A percentile compares a stretch with the other conserved stretches of the same genome.
Evolutionary conservation across 208 protist genomes (phyloP).

Genomic region (Wallacemonas rigidus): DNA sequence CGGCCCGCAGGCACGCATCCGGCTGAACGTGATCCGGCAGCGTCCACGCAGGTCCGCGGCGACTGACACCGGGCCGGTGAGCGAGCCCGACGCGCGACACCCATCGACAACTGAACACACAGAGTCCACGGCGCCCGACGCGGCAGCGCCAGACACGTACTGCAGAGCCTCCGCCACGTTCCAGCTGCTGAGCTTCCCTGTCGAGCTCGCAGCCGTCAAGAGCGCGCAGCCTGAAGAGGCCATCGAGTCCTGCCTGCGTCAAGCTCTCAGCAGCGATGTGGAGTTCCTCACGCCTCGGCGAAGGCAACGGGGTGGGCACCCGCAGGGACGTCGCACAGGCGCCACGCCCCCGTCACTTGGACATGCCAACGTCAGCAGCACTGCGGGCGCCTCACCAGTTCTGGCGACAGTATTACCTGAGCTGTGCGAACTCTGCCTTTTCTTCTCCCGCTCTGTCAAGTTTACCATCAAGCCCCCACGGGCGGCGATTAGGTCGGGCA

Average conservation of each 20-base stretch:
- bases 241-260: constrained; percentile 60
- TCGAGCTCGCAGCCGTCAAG: constrained; percentile 76
- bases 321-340: constrained; percentile 11
- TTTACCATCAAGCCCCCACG: constrained; percentile 80
- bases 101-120: too few relatives aligned
- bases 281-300: constrained; percentile 53
- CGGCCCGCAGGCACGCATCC: constrained; percentile 77
- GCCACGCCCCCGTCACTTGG: not conserved
- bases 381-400: not conserved
- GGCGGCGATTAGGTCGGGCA: not conserved
- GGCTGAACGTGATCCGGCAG: constrained; percentile 48
- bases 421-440: constrained; percentile 68
- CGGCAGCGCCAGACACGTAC: constrained; percentile 17
- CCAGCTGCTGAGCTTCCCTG: constrained; percentile 77
- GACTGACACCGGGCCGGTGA: constrained; percentile 5
- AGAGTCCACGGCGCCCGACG: too few relatives aligned
- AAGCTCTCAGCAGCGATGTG: constrained; percentile 80
- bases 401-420: constrained; percentile 51
- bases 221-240: constrained; percentile 39
- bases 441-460: constrained; percentile 76
- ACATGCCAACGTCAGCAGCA: not conserved
- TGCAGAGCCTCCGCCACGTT: constrained; percentile 83
- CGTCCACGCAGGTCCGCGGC: constrained; percentile 12
- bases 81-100: too few relatives aligned
- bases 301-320: constrained; percentile 8